phyloP scores from a whole-genome alignment of 2,329 filamentous ascomycete genomes.

The Phoma herbarum region DNA sequence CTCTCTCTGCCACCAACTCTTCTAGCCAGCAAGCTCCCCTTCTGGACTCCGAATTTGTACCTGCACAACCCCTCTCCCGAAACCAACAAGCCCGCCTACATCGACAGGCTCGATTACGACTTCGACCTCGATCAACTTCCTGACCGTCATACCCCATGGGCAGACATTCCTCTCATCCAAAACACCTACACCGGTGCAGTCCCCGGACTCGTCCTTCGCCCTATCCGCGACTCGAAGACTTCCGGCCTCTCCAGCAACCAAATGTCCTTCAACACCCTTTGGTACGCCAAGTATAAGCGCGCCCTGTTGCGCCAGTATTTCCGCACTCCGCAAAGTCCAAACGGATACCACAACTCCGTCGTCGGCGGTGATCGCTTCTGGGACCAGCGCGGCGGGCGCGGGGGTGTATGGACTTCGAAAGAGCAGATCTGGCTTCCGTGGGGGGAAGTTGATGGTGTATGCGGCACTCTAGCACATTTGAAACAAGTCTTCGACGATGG shows the following conservation, averaged over 20 bases:
- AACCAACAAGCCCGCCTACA: conserved; percentile 38
- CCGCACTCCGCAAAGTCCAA: conserved; percentile 54
- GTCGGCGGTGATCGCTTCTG: conserved; percentile 59
- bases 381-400: conserved; percentile 61
- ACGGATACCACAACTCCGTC: conserved; percentile 55
- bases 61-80: conserved; percentile 41
- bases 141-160: conserved; percentile 54
- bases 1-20: conserved; percentile 53
- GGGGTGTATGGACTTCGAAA: conserved; percentile 63
- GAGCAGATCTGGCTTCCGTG: conserved; percentile 58
- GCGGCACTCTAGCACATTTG: conserved; percentile 47
- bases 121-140: conserved; percentile 55
- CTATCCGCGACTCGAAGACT: not conserved
- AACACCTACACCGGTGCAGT: conserved; percentile 59
- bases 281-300: conserved; percentile 59
- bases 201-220: conserved; percentile 55
- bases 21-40: conserved; percentile 38
- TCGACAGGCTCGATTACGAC: conserved; percentile 39
- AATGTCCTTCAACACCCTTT: conserved; percentile 57
- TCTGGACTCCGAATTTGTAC: conserved; percentile 40
- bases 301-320: conserved; percentile 61
- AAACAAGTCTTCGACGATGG: conserved; percentile 60
- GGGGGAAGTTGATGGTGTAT: conserved; percentile 55
- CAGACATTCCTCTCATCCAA: conserved; percentile 55
- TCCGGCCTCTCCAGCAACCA: conserved; percentile 25